Evolutionary conservation across 2,329 filamentous ascomycete genomes (phyloP), one percentile per base, ranked within the genome.

Genomic region (Talaromyces sp.): DNA sequence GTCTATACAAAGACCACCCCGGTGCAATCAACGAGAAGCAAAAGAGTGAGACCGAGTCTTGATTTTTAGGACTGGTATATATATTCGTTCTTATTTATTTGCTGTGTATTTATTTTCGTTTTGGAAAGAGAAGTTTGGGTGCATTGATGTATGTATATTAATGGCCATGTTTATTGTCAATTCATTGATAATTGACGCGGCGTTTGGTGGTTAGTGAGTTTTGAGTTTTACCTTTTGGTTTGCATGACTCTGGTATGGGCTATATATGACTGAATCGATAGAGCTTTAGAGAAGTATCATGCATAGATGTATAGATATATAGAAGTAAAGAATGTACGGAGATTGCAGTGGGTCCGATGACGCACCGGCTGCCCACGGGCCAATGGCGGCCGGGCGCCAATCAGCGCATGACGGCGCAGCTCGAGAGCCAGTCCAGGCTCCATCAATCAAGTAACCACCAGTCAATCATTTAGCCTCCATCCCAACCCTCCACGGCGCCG

Each of bases 1-100:
- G 30, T n/a, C 69, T 72, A 3, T 77, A 77, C 59, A 69, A 64
- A 55, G 74, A 77, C 62, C 69, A 67, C 11, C 49, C 25, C 10
- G 4, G 49, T 13, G 19, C 27, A 17, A 4, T n/a, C 15, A 53
- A 9, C 25, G 49, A 53, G 17, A 22, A 53, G 49, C 10, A 17
- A 27, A 53, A 53, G 28, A 53, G 17, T 17, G 49, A 53, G 22
- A 11, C 27, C 13, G 15, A 53, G 9, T 11, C n/a, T 47, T 47
- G 44, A 19, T 25, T 22, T 47, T 47, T 2, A 6, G n/a, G 17
- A 39, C 13, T 15, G 33, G 33, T 36, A 36, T 36, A 15, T 15
- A 36, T 36, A 33, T 33, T 33, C 11, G 32, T 11, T 33, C 2
- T 33, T 33, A 13, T 3, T 33, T 33, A 36, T 36, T 36, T 36